A percentile compares a stretch with the other conserved stretches of the same genome.
Conservation (phyloP, 768 basidiomycete species). For the Tricholoma furcatifolium region DNA sequence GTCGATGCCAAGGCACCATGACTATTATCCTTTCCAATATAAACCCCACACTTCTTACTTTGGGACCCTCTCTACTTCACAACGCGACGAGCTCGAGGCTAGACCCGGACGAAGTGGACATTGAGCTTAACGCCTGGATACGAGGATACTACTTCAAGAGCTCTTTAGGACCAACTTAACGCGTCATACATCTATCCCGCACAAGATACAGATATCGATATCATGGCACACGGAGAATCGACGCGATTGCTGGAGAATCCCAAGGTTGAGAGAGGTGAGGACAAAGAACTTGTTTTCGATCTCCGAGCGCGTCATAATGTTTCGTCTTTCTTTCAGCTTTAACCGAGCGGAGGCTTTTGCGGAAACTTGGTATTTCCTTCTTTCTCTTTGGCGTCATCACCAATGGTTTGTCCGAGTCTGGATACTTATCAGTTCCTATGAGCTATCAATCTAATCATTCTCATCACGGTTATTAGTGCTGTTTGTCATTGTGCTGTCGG, state of each 20-base stretch:
- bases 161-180: background rate
- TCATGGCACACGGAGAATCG: background rate
- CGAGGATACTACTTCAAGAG: no score
- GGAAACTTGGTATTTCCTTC: conserved; percentile 62
- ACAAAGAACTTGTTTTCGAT: background rate
- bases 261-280: background rate
- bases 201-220: background rate
- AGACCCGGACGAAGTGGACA: no score
- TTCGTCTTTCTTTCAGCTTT: background rate
- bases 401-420: conserved; percentile 74
- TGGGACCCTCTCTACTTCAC: no score
- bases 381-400: conserved; percentile 92
- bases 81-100: no score
- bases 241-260: background rate
- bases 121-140: no score
- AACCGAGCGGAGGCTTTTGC: conserved; percentile 23
- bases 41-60: no score
- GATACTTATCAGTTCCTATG: background rate
- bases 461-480: conserved; percentile 51
- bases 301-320: background rate
- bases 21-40: no score
- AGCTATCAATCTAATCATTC: background rate
- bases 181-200: background rate
- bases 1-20: no score
- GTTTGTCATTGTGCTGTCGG: conserved; percentile 95